Conservation (phyloP, 78 protist species). For the Dictyostelium intermedium region DNA sequence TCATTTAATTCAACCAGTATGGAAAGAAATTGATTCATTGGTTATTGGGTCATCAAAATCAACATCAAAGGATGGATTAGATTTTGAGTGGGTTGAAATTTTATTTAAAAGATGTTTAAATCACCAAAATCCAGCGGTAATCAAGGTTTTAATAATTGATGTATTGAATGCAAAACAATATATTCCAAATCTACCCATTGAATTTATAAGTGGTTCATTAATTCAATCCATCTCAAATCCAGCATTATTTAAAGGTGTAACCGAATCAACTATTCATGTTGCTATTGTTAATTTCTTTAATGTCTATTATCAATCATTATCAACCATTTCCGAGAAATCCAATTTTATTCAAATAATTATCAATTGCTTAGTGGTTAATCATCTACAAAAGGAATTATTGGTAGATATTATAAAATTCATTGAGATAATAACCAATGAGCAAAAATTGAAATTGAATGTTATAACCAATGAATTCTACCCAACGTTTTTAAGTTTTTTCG, state of each 20-base stretch:
- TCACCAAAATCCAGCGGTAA: constrained; percentile 66
- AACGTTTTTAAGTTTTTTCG: neutral
- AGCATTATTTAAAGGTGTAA: constrained; percentile 26
- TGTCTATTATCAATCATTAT: constrained; percentile 3
- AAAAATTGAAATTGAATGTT: neutral
- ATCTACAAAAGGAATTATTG: neutral
- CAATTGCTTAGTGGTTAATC: neutral
- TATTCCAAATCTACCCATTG: constrained; percentile 19
- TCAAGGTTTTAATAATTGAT: constrained; percentile 24
- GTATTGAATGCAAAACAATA: constrained; percentile 11
- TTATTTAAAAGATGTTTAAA: constrained; percentile 16
- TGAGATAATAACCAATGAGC: neutral
- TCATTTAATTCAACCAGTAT: constrained; percentile 53
- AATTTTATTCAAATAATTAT: neutral
- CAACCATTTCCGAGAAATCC: neutral
- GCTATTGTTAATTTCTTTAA: neutral
- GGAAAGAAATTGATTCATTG: constrained; percentile 45
- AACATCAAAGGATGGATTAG: neutral
- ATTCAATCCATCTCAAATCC: neutral
- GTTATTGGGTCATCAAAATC: neutral
- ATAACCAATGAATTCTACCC: neutral
- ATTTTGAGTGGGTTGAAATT: constrained; percentile 44
- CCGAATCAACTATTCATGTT: constrained; percentile 15
- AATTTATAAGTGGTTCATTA: constrained; percentile 15
- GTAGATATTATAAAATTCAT: neutral